Percentiles rank a stretch among this genome's conserved stretches.
phyloP scores from a whole-genome alignment of 2,329 filamentous ascomycete species.

The Pleurostoma richardsiae region DNA sequence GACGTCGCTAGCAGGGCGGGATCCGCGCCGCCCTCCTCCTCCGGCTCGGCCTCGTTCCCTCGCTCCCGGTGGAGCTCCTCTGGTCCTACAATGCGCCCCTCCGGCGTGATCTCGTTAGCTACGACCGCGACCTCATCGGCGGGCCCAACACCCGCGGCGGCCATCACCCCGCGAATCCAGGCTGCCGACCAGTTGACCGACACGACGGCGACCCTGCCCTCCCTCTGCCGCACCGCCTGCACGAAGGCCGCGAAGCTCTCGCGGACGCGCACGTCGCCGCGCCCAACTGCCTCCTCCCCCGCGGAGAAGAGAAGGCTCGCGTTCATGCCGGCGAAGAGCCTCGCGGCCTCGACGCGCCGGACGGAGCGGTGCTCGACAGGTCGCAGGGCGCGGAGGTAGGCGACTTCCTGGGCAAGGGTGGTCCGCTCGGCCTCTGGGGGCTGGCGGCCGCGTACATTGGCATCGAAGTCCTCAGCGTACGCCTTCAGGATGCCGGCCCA shows the following conservation, averaged over 20 bases:
- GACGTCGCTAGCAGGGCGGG: constrained; percentile 27
- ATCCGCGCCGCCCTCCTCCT: constrained; percentile 15
- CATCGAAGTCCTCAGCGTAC: constrained; percentile 36
- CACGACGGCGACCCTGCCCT: constrained; percentile 36
- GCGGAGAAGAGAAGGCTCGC: constrained; percentile 25
- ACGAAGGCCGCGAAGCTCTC: constrained; percentile 32
- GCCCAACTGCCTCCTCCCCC: constrained; percentile 27
- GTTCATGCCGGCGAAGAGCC: constrained; percentile 37
- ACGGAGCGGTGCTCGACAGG: constrained; percentile 41
- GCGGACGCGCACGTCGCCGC: constrained; percentile 27
- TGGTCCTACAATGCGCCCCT: constrained; percentile 3
- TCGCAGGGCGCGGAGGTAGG: constrained; percentile 36
- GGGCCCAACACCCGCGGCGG: constrained; percentile 21
- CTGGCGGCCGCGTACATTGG: constrained; percentile 27
- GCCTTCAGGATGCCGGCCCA: constrained; percentile 41
- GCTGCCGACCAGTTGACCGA: constrained; percentile 35
- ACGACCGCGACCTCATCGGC: constrained; percentile 26
- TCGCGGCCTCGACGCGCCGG: constrained; percentile 32
- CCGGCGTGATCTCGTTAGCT: constrained; percentile 34
- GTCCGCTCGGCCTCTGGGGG: constrained; percentile 25
- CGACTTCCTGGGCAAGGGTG: constrained; percentile 30
- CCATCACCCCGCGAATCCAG: constrained; percentile 22
- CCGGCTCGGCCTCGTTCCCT: constrained; percentile 25
- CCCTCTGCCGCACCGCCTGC: constrained; percentile 14
- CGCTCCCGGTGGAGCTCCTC: constrained; percentile 18